Conservation (phyloP, 352 stramenopile genomes). For the Phytophthora crassamura region DNA sequence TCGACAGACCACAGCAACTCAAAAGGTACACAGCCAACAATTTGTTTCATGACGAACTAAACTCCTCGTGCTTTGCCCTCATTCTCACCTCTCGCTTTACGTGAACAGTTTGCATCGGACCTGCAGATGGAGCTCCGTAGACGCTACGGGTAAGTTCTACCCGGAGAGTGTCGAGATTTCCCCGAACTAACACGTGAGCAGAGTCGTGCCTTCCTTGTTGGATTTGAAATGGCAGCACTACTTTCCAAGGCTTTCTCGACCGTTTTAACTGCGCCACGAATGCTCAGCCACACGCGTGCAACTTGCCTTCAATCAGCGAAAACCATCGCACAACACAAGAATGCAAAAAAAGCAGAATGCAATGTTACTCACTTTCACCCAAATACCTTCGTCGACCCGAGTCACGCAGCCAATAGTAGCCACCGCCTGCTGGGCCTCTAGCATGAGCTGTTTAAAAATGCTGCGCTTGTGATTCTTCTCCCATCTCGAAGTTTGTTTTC, state of each 20-base stretch:
- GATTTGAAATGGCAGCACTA: constrained; percentile 62
- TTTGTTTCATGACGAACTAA: neutral
- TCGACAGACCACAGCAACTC: constrained; percentile 37
- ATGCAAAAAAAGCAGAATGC: constrained; percentile 35
- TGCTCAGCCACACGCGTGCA: neutral
- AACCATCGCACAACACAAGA: constrained; percentile 23
- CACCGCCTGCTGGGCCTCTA: constrained; percentile 21
- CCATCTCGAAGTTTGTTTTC: constrained; percentile 32
- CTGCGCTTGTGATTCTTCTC: constrained; percentile 35
- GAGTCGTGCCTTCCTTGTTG: constrained; percentile 56
- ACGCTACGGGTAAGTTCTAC: constrained; percentile 58
- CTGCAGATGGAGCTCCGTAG: constrained; percentile 58
- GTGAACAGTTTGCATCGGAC: constrained; percentile 53
- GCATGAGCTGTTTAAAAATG: constrained; percentile 38
- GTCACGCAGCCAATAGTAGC: constrained; percentile 12
- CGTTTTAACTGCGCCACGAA: constrained; percentile 15
- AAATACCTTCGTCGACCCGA: constrained; percentile 20
- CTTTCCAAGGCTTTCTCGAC: constrained; percentile 43
- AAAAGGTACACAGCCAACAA: constrained; percentile 31
- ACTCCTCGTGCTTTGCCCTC: neutral
- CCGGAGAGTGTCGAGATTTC: neutral
- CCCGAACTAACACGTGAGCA: constrained; percentile 18
- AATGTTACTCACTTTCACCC: constrained; percentile 47
- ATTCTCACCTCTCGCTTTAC: constrained; percentile 1
- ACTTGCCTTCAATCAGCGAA: constrained; percentile 5